phyloP scores from a whole-genome alignment of 192 early-diverging fungal genomes.

The Diversispora eburnea region DNA sequence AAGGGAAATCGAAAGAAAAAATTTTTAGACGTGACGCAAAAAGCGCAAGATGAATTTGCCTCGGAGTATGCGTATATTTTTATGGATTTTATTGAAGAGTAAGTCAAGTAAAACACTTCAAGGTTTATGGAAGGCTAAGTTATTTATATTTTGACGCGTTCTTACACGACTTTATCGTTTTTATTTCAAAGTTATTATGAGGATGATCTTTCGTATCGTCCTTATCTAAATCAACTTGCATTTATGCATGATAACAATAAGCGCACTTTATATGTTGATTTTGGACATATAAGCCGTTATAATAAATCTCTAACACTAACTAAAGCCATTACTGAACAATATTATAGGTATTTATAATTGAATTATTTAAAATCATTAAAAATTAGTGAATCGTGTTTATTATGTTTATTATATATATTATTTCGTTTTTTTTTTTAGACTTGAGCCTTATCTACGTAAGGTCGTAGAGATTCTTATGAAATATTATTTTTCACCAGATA shows the following conservation, averaged over 20 bases:
- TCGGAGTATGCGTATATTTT: constrained; percentile 2
- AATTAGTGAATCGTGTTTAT: neutral
- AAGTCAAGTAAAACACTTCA: neutral
- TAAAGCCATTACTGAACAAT: constrained; percentile 63
- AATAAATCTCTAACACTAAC: constrained; percentile 55
- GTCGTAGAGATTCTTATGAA: constrained; percentile 80
- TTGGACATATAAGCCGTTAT: constrained; percentile 51
- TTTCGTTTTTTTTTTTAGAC: constrained; percentile 30
- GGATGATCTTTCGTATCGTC: neutral
- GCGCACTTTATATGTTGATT: constrained; percentile 75
- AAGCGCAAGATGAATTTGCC: constrained; percentile 13
- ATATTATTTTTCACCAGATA: constrained; percentile 57
- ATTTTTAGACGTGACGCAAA: neutral
- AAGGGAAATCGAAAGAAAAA: constrained; percentile 6
- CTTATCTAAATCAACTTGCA: constrained; percentile 3
- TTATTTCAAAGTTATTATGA: neutral
- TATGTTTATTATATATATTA: neutral
- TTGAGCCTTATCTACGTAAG: constrained; percentile 82
- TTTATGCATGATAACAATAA: constrained; percentile 10
- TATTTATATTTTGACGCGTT: neutral
- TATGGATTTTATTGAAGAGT: constrained; percentile 12
- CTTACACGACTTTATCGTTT: neutral
- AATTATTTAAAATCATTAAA: neutral
- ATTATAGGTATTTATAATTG: constrained; percentile 53
- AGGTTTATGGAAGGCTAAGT: neutral